A percentile compares a stretch with the other conserved stretches of the same genome.
phyloP scores from a whole-genome alignment of 306 rosid genomes.

The Styphnolobium japonicum region DNA sequence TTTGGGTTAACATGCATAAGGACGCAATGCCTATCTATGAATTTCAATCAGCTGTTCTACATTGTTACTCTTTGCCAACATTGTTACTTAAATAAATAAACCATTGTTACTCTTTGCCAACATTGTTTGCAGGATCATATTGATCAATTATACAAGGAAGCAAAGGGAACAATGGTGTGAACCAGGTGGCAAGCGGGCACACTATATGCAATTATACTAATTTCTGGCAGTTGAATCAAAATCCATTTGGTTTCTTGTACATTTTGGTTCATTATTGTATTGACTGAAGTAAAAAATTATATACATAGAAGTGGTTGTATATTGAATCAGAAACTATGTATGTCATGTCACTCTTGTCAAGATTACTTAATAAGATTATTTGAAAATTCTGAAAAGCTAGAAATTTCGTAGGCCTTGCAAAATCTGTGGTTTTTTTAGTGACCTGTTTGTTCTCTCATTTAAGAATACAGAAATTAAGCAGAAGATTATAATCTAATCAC shows the following conservation, averaged over 20 bases:
- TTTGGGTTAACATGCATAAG: background rate
- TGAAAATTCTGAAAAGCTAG: background rate
- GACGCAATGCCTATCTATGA: background rate
- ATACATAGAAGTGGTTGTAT: background rate
- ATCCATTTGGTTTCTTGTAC: slow-evolving; percentile 20
- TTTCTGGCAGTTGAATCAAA: slow-evolving; percentile 11
- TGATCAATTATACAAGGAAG: slow-evolving; percentile 68
- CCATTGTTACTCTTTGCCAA: too few relatives aligned
- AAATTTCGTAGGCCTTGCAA: background rate
- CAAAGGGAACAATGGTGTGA: slow-evolving; percentile 53
- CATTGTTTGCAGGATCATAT: slow-evolving; percentile 53
- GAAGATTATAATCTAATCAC: background rate
- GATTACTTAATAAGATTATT: background rate
- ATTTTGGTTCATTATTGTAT: slow-evolving; percentile 2
- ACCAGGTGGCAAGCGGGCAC: background rate
- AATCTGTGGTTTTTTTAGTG: too few relatives aligned
- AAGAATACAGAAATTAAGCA: background rate
- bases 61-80: too few relatives aligned
- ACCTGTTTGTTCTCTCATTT: too few relatives aligned
- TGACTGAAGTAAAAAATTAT: background rate
- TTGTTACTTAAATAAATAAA: too few relatives aligned
- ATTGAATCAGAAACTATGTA: background rate
- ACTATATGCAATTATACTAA: background rate
- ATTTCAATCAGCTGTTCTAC: slow-evolving; percentile 2
- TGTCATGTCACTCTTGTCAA: slow-evolving; percentile 8